Conservation (phyloP, 2,329 filamentous ascomycete genomes). For the Fusarium duplospermum region DNA sequence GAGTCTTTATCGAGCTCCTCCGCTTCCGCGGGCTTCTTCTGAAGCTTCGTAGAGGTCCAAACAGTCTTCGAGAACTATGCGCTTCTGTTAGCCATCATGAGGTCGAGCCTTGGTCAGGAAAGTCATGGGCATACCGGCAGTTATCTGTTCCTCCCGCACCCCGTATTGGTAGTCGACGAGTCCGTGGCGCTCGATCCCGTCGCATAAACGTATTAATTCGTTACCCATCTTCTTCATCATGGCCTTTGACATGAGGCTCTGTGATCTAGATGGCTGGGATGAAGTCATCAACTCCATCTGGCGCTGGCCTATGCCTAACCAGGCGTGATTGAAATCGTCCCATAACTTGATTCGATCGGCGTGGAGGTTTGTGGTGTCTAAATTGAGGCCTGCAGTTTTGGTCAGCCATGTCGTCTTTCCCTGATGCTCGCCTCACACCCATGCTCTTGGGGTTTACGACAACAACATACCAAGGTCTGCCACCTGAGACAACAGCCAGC, state of each 20-base stretch:
- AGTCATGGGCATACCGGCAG: slow-evolving; percentile 73
- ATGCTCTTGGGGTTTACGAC: not conserved
- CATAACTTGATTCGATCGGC: slow-evolving; percentile 84
- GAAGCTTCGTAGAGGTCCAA: slow-evolving; percentile 59
- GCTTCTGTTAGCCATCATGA: slow-evolving; percentile 20
- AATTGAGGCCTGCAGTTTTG: slow-evolving; percentile 75
- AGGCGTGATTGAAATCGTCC: slow-evolving; percentile 94
- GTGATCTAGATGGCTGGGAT: slow-evolving; percentile 66
- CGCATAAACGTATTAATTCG: slow-evolving; percentile 84
- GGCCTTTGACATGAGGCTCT: slow-evolving; percentile 75
- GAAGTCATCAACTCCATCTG: slow-evolving; percentile 81
- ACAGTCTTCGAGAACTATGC: slow-evolving; percentile 53
- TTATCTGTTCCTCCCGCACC: slow-evolving; percentile 93
- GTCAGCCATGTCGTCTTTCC: slow-evolving; percentile 28
- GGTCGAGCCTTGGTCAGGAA: not conserved
- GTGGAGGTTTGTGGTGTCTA: slow-evolving; percentile 82
- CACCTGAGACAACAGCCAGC: slow-evolving; percentile 68
- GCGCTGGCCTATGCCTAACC: slow-evolving; percentile 84
- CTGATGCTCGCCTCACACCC: not conserved
- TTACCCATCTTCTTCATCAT: slow-evolving; percentile 83
- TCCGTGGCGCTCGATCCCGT: slow-evolving; percentile 89
- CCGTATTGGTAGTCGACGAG: slow-evolving; percentile 98
- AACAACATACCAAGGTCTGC: slow-evolving; percentile 63
- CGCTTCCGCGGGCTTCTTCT: slow-evolving; percentile 50
- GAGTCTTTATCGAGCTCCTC: slow-evolving; percentile 34